Conservation (phyloP, 345 rosid genomes). For the Geranium rotundifolium region DNA sequence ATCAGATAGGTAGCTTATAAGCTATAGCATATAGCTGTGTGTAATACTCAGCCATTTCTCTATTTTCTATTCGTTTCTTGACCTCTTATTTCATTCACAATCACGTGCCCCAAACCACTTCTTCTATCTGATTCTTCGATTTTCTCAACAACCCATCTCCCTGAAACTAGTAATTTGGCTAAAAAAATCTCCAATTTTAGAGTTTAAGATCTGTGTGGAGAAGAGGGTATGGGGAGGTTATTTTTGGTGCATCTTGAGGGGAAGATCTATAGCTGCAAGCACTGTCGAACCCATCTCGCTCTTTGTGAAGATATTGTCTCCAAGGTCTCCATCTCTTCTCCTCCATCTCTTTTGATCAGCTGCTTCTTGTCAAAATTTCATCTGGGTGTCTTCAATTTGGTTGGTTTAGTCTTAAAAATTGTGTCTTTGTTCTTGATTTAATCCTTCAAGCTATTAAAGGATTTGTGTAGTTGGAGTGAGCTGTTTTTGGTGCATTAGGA, state of each 20-base stretch:
- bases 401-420: too few species aligned
- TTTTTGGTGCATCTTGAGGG: background rate
- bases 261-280: background rate
- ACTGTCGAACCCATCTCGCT: background rate
- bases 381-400: background rate
- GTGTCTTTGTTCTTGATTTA: background rate
- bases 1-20: too few species aligned
- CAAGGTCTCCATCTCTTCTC: background rate
- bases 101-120: too few species aligned
- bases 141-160: background rate
- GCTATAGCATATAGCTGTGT: too few species aligned
- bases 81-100: too few species aligned
- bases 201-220: background rate
- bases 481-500: background rate
- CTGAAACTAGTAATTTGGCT: background rate
- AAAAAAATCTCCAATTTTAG: too few species aligned
- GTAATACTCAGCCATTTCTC: too few species aligned
- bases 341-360: background rate
- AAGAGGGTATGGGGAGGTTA: background rate
- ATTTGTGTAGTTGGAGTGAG: background rate
- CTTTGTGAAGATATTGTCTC: background rate
- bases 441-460: background rate
- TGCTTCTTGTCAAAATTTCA: background rate
- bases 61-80: too few species aligned
- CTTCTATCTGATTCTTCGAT: background rate